These are phyloP conservation scores for Lyophyllum semitale DNA, from an alignment of 768 basidiomycete genomes.

Conservation along the genomic window DNA sequence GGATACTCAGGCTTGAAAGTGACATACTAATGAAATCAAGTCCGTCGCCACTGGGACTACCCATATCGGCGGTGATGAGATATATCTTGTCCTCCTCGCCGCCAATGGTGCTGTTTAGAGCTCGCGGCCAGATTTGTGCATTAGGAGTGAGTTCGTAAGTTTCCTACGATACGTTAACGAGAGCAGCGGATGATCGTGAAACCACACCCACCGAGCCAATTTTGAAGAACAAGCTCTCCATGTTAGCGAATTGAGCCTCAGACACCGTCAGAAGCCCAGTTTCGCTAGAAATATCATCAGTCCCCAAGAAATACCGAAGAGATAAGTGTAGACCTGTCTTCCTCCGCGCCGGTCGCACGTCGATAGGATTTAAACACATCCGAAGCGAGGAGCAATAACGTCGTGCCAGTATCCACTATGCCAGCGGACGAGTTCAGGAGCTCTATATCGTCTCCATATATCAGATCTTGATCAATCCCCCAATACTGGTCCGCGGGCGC, in stretches of 20 bases:
- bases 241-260: constrained; percentile 42
- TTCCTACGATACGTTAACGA: constrained; percentile 27
- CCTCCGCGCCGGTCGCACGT: constrained; percentile 49
- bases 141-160: constrained; percentile 60
- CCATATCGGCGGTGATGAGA: constrained; percentile 56
- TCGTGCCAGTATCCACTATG: constrained; percentile 13
- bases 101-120: constrained; percentile 57
- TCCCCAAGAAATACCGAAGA: neutral
- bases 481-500: constrained; percentile 48
- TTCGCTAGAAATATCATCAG: constrained; percentile 25
- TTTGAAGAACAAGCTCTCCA: constrained; percentile 54
- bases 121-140: constrained; percentile 71
- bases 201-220: constrained; percentile 41
- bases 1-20: neutral
- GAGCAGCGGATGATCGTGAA: neutral
- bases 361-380: constrained; percentile 61
- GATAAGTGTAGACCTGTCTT: constrained; percentile 42
- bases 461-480: constrained; percentile 54
- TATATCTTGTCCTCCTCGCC: constrained; percentile 54
- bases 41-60: constrained; percentile 50
- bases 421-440: constrained; percentile 50
- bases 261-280: constrained; percentile 62
- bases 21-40: constrained; percentile 65
- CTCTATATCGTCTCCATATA: constrained; percentile 34
- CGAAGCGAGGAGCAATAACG: constrained; percentile 48